phyloP scores from a whole-genome alignment of 352 stramenopile genomes.

The Pythium periplocum region DNA sequence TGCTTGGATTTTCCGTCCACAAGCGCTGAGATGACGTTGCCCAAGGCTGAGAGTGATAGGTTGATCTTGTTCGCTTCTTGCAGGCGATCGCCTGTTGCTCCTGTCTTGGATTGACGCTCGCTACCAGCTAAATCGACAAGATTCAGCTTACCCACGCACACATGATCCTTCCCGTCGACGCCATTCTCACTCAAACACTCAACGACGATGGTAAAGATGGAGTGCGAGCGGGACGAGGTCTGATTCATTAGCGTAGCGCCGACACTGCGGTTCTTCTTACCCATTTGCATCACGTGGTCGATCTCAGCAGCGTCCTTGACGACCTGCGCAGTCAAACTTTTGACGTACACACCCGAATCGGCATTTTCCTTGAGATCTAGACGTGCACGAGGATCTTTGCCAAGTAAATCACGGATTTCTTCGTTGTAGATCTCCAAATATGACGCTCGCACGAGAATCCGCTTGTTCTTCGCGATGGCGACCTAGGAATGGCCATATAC shows the following conservation, averaged over 20 bases:
- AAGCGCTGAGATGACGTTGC: slow-evolving; percentile 84
- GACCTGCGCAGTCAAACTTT: slow-evolving; percentile 80
- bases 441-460: slow-evolving; percentile 94
- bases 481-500: slow-evolving; percentile 16
- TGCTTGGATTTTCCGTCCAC: slow-evolving; percentile 84
- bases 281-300: slow-evolving; percentile 89
- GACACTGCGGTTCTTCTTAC: slow-evolving; percentile 94
- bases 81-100: slow-evolving; percentile 58
- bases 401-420: slow-evolving; percentile 94
- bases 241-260: slow-evolving; percentile 98
- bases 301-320: slow-evolving; percentile 90
- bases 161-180: slow-evolving; percentile 85
- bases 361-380: slow-evolving; percentile 90
- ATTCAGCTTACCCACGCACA: slow-evolving; percentile 95
- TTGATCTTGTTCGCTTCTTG: slow-evolving; percentile 85
- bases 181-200: slow-evolving; percentile 81
- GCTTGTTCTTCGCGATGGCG: slow-evolving; percentile 87
- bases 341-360: slow-evolving; percentile 89
- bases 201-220: slow-evolving; percentile 96
- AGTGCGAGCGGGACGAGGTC: slow-evolving; percentile 95
- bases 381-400: slow-evolving; percentile 67
- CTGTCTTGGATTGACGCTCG: slow-evolving; percentile 72
- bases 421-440: slow-evolving; percentile 99
- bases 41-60: slow-evolving; percentile 62
- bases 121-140: slow-evolving; percentile 82